These are phyloP conservation scores for Puccinia hordei DNA, from an alignment of 1,284 basidiomycete species.

Conservation along the genomic window DNA sequence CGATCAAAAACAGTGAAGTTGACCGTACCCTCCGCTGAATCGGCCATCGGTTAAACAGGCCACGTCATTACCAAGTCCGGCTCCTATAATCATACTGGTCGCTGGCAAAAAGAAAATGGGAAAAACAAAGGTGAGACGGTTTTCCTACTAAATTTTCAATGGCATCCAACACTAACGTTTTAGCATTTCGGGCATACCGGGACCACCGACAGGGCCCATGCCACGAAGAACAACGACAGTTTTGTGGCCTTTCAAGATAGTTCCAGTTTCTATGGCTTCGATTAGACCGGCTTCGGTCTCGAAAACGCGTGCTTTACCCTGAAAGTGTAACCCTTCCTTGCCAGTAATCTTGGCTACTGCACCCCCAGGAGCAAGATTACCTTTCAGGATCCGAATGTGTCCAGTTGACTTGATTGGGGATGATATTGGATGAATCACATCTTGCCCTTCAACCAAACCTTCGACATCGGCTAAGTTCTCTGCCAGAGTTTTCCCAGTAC, in stretches of 20 bases:
- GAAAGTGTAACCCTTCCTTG: conserved; percentile 86
- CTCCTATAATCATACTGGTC: conserved; percentile 73
- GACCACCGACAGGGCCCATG: conserved; percentile 57
- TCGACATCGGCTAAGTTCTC: conserved; percentile 83
- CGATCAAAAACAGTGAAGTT: not conserved
- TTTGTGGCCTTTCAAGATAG: conserved; percentile 84
- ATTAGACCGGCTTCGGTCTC: conserved; percentile 77
- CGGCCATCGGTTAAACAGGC: conserved; percentile 94
- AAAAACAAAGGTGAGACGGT: conserved; percentile 10
- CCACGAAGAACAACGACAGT: conserved; percentile 62
- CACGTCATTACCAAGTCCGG: conserved; percentile 83
- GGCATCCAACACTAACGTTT: conserved; percentile 53
- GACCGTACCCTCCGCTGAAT: conserved; percentile 82
- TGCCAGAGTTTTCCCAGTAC: conserved; percentile 78
- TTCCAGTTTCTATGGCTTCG: conserved; percentile 75
- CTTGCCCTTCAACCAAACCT: conserved; percentile 66
- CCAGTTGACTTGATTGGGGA: conserved; percentile 83
- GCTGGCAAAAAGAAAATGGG: conserved; percentile 60
- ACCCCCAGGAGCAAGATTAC: conserved; percentile 72
- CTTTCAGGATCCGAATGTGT: conserved; percentile 83
- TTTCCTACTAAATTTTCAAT: not conserved
- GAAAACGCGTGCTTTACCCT: conserved; percentile 63
- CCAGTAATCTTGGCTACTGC: conserved; percentile 96
- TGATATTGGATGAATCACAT: conserved; percentile 78
- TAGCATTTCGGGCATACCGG: conserved; percentile 59